Evolutionary conservation across 345 rosid genomes (phyloP).

Genomic region (Brassica rapa): DNA sequence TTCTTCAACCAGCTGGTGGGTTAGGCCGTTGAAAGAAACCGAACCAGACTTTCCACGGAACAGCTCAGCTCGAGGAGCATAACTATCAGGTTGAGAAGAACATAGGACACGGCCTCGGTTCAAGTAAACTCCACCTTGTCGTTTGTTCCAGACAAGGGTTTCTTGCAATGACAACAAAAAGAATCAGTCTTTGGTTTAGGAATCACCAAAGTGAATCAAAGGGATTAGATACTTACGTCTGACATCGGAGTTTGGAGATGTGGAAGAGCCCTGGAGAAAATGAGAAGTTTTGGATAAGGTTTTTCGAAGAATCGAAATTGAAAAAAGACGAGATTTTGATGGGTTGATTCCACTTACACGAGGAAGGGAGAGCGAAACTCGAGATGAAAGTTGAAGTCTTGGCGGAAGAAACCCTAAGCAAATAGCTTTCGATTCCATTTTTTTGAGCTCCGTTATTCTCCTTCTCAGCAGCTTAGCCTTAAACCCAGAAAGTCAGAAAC

Average conservation of each 20-base stretch:
- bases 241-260: constrained; percentile 29
- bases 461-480: constrained; percentile 1
- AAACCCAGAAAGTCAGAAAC: constrained; percentile 29
- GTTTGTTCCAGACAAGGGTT: constrained; percentile 29
- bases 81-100: constrained; percentile 38
- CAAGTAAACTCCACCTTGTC: not conserved
- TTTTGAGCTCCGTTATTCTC: constrained; percentile 6
- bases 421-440: constrained; percentile 55
- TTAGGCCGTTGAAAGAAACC: constrained; percentile 68
- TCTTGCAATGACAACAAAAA: constrained; percentile 17
- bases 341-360: constrained; percentile 41
- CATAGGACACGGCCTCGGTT: constrained; percentile 28
- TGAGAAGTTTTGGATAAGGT: constrained; percentile 30
- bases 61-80: constrained; percentile 55
- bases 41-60: constrained; percentile 84
- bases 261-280: constrained; percentile 41
- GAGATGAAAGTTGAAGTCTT: constrained; percentile 28
- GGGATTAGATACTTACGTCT: constrained; percentile 38
- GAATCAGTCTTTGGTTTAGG: not conserved
- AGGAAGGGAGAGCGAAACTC: constrained; percentile 15
- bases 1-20: constrained; percentile 79
- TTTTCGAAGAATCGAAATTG: not conserved
- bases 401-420: constrained; percentile 50
- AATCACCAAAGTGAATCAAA: not conserved
- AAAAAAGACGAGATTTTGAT: not conserved